These are phyloP conservation scores for Talaromyces piceae DNA, from an alignment of 2,329 filamentous ascomycete genomes.

Conservation along the genomic window DNA sequence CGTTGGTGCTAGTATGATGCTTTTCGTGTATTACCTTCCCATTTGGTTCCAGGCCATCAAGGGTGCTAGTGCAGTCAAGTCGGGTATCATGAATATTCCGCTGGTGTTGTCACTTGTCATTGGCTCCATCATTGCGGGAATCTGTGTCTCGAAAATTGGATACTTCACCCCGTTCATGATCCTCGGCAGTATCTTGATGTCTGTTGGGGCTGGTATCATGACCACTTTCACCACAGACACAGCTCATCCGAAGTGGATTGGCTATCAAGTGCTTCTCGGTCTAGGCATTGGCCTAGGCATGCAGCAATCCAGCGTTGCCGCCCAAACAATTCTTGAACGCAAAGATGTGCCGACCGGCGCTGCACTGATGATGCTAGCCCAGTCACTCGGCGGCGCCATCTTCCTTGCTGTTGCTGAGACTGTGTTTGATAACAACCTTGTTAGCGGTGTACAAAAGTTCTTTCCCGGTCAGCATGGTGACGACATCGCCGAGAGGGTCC, in stretches of 20 bases:
- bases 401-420: slow-evolving; percentile 33
- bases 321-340: slow-evolving; percentile 25
- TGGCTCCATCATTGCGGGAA: slow-evolving; percentile 22
- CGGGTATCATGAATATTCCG: slow-evolving; percentile 33
- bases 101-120: slow-evolving; percentile 28
- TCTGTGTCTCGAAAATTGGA: slow-evolving; percentile 23
- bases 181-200: slow-evolving; percentile 22
- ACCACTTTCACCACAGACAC: slow-evolving; percentile 28
- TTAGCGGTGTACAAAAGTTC: slow-evolving; percentile 17
- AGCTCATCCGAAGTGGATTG: slow-evolving; percentile 29
- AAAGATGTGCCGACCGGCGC: slow-evolving; percentile 29
- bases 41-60: slow-evolving; percentile 39
- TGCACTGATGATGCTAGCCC: slow-evolving; percentile 29
- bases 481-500: slow-evolving; percentile 20
- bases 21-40: slow-evolving; percentile 43
- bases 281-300: slow-evolving; percentile 30
- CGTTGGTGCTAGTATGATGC: slow-evolving; percentile 37
- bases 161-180: slow-evolving; percentile 37
- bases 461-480: slow-evolving; percentile 15
- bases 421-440: slow-evolving; percentile 30
- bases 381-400: slow-evolving; percentile 31
- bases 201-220: slow-evolving; percentile 29
- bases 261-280: slow-evolving; percentile 32
- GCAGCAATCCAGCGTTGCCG: slow-evolving; percentile 29
- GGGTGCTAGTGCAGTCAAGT: slow-evolving; percentile 24